phyloP scores from a whole-genome alignment of 805 yeast species.

The Metschnikowia henanensis region DNA sequence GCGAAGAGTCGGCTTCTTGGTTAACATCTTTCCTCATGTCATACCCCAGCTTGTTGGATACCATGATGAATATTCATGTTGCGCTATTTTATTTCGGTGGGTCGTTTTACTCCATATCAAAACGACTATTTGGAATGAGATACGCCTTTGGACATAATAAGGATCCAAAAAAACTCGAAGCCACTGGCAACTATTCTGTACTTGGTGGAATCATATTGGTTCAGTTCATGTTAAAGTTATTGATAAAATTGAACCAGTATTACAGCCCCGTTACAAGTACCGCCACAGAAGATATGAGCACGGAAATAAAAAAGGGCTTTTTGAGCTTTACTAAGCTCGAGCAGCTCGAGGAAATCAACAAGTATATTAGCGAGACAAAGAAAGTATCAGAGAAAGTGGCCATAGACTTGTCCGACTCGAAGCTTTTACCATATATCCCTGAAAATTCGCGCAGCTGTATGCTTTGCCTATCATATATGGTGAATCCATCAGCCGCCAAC shows the following conservation, averaged over 20 bases:
- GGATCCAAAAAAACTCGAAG: slow-evolving; percentile 37
- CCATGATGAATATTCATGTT: slow-evolving; percentile 65
- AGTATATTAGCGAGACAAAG: slow-evolving; percentile 5
- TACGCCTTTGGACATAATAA: slow-evolving; percentile 72
- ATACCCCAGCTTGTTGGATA: slow-evolving; percentile 49
- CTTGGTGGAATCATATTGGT: slow-evolving; percentile 63
- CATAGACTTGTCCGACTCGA: slow-evolving; percentile 58
- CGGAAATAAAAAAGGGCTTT: background rate
- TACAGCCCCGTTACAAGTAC: background rate
- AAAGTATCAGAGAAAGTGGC: slow-evolving; percentile 15
- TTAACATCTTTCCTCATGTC: slow-evolving; percentile 29
- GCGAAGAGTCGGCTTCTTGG: slow-evolving; percentile 20
- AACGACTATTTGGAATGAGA: slow-evolving; percentile 75
- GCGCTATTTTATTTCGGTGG: slow-evolving; percentile 85
- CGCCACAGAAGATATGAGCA: background rate
- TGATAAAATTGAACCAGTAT: slow-evolving; percentile 31
- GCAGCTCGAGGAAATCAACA: slow-evolving; percentile 13
- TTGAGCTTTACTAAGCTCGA: slow-evolving; percentile 10
- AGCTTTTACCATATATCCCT: slow-evolving; percentile 65
- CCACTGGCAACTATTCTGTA: slow-evolving; percentile 67
- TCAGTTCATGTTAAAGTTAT: slow-evolving; percentile 49
- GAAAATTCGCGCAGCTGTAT: slow-evolving; percentile 73
- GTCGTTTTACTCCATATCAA: slow-evolving; percentile 73
- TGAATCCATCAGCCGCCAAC: slow-evolving; percentile 77
- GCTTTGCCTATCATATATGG: slow-evolving; percentile 79